Conservation (phyloP, 2,329 filamentous ascomycete genomes). For the Truncatella angustata region DNA sequence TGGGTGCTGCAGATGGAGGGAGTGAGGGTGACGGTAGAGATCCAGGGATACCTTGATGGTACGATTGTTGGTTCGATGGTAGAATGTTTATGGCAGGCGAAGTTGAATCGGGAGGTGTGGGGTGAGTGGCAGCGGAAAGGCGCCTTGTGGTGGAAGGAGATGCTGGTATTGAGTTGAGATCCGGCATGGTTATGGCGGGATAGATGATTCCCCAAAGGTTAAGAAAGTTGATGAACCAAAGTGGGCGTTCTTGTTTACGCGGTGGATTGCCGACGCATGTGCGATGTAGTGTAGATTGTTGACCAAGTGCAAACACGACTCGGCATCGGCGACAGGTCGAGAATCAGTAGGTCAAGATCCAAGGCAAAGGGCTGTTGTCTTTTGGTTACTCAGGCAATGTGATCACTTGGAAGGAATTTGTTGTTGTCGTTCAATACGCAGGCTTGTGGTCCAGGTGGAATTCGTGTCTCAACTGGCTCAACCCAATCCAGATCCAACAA, state of each 20-base stretch:
- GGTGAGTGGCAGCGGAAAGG: conserved; percentile 40
- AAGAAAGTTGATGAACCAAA: too few species aligned
- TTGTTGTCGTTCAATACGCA: neutral
- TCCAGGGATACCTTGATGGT: conserved; percentile 29
- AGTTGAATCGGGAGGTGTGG: conserved; percentile 24
- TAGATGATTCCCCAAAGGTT: too few species aligned
- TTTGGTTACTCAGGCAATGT: too few species aligned
- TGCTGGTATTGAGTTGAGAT: conserved; percentile 13
- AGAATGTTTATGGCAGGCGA: conserved; percentile 54
- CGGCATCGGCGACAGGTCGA: too few species aligned
- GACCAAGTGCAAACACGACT: too few species aligned
- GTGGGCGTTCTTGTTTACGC: too few species aligned
- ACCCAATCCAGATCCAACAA: neutral
- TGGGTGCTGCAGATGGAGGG: conserved; percentile 17
- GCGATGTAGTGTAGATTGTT: too few species aligned
- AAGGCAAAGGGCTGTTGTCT: too few species aligned
- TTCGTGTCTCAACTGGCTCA: neutral
- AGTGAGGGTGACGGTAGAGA: conserved; percentile 30
- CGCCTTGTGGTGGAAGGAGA: conserved; percentile 31
- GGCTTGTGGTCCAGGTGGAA: neutral
- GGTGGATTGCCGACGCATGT: too few species aligned
- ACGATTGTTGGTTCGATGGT: conserved; percentile 44
- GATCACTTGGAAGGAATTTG: too few species aligned
- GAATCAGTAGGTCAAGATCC: too few species aligned
- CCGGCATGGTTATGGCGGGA: conserved; percentile 37